A percentile compares a stretch with the other conserved stretches of the same genome.
These are phyloP conservation scores for Acacia concinna DNA, from an alignment of 331 rosid species.

Conservation along the genomic window DNA sequence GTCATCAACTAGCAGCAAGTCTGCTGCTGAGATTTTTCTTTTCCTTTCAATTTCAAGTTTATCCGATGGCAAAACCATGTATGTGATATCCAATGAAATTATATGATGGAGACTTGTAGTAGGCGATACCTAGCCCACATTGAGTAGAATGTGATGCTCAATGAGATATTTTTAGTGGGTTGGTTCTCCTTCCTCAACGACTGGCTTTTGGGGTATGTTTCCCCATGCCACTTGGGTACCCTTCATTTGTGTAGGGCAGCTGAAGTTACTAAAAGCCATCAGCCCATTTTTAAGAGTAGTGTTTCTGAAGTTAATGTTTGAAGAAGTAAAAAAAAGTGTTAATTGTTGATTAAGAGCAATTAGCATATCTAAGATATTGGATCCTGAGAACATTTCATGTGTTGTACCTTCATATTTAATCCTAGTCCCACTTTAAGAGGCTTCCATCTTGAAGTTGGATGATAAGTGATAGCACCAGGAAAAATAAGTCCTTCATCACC, in stretches of 20 bases:
- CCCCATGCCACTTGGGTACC: too few species aligned
- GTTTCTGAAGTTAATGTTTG: background rate
- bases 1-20: constrained; percentile 3
- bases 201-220: too few species aligned
- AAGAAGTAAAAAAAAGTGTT: background rate
- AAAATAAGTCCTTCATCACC: background rate
- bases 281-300: background rate
- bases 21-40: background rate
- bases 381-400: background rate
- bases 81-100: constrained; percentile 10
- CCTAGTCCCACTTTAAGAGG: background rate
- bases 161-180: too few species aligned
- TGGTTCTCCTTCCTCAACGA: too few species aligned
- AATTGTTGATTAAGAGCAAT: background rate
- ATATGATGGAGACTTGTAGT: too few species aligned
- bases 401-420: background rate
- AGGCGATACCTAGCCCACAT: too few species aligned
- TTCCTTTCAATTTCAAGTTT: constrained; percentile 19
- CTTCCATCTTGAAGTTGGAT: background rate
- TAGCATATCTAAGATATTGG: background rate
- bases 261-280: constrained; percentile 4
- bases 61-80: constrained; percentile 6
- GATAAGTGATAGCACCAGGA: background rate
- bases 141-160: too few species aligned
- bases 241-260: constrained; percentile 14